Evolutionary conservation across 2,329 filamentous ascomycete genomes (phyloP).

Genomic region (Alternaria triticimaculans): DNA sequence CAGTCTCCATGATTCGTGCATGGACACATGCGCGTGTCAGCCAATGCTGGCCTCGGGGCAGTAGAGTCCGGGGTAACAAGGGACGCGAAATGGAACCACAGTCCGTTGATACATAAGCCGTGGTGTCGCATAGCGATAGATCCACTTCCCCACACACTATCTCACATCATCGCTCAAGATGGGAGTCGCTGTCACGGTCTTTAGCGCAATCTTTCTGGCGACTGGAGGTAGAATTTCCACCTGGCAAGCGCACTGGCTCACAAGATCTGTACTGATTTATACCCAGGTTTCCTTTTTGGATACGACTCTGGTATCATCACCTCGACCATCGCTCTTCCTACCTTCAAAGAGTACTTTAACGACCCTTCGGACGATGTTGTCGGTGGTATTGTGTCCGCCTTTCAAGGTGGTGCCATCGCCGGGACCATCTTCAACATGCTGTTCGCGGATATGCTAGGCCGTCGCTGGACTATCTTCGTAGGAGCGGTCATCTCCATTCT

Average conservation of each 20-base stretch:
- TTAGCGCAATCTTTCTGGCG: slow-evolving; percentile 26
- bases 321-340: slow-evolving; percentile 37
- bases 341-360: slow-evolving; percentile 40
- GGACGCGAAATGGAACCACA: not conserved
- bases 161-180: slow-evolving; percentile 12
- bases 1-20: not conserved
- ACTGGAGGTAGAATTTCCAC: slow-evolving; percentile 14
- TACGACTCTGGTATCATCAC: slow-evolving; percentile 46
- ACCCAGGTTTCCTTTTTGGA: slow-evolving; percentile 32
- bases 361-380: slow-evolving; percentile 27
- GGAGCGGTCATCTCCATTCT: slow-evolving; percentile 55
- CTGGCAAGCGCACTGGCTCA: not conserved
- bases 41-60: not conserved
- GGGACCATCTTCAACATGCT: slow-evolving; percentile 36
- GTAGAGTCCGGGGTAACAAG: not conserved
- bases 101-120: not conserved
- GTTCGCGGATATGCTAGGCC: slow-evolving; percentile 4
- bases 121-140: not conserved
- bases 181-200: slow-evolving; percentile 24
- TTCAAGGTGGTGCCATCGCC: slow-evolving; percentile 43
- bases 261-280: not conserved
- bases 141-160: slow-evolving; percentile 1
- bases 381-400: slow-evolving; percentile 48
- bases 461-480: slow-evolving; percentile 39
- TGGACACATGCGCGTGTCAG: not conserved